Conservation (phyloP, 169 alveolate species). For the Besnoitia besnoiti region DNA sequence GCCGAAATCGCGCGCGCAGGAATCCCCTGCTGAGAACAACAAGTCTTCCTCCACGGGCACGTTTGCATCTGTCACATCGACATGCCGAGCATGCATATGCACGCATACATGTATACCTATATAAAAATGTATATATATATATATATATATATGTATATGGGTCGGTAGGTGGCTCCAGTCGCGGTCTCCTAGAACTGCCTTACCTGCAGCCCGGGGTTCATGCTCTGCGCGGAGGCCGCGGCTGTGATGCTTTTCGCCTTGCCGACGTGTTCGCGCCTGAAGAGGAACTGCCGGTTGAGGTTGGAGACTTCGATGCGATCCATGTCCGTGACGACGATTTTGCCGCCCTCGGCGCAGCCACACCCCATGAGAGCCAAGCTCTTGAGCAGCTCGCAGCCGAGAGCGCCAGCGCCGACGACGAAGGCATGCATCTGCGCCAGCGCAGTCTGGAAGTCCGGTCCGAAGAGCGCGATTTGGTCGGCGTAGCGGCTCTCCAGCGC, state of each 20-base stretch:
- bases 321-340: conserved; percentile 94
- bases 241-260: conserved; percentile 69
- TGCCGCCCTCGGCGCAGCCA: conserved; percentile 81
- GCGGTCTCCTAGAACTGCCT: neutral
- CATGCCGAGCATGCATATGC: conserved; percentile 76
- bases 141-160: neutral
- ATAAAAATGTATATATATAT: neutral
- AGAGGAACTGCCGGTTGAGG: conserved; percentile 96
- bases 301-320: conserved; percentile 97
- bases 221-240: conserved; percentile 42
- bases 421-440: conserved; percentile 81
- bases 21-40: no score
- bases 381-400: conserved; percentile 98
- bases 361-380: conserved; percentile 95
- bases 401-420: conserved; percentile 93
- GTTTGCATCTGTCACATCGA: conserved; percentile 81
- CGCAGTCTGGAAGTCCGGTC: conserved; percentile 83
- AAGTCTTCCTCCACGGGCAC: conserved; percentile 96
- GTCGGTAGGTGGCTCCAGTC: neutral
- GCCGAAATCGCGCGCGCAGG: no score
- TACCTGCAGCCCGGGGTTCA: conserved; percentile 32
- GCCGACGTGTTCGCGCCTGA: conserved; percentile 83
- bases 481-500: conserved; percentile 82
- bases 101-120: neutral
- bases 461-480: conserved; percentile 92